Evolutionary conservation across 2,329 filamentous ascomycete genomes (phyloP), one percentile per base, ranked within the genome.

Genomic region (Plenodomus lindquistii): DNA sequence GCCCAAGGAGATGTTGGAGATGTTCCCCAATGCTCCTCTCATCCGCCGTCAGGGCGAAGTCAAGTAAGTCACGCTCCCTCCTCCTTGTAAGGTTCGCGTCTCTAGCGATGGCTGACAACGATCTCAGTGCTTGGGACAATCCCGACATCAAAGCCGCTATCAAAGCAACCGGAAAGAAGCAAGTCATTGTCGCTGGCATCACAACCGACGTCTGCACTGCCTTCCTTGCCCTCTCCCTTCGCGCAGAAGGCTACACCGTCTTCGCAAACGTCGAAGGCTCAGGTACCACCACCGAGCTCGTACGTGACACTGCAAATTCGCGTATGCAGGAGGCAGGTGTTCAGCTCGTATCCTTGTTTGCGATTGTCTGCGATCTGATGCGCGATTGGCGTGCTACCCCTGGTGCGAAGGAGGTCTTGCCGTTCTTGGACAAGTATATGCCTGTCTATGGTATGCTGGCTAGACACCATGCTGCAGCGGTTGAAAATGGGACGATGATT

Each of bases 121-220:
- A 2, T 16, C 0, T 9, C 42, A 71, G 67, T 64, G 87, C 88
- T 2, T 90, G 86, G 88, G 88, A 91, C 65, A 90, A 89, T 59
- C 58, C 78, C 2, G 81, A 87, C 0, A 90, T 91, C 75, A 80
- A 80, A 29, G 76, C 76, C 1, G 87, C 88, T 2, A 78, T 91
- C 52, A 73, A 79, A 54, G 85, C 85, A 1, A 81, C 85, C 3
- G 81, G 81, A 48, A 85, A 84, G 67, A 84, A 79, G 22, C 88
- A 91, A 67, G 75, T 91, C 60, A 87, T 91, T 63, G 70, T 92
- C 15, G 86, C 78, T 2, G 87, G 88, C 7, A 89, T 91, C 60
- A 80, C 83, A 2, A 91, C 88, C 0, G 88, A 91, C 67, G 87
- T 91, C 49, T 90, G 86, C 78, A 88, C 85, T 18, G 77, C 87